Evolutionary conservation across 1,284 basidiomycete species (phyloP).

Genomic region (Melampsora allii-populina): DNA sequence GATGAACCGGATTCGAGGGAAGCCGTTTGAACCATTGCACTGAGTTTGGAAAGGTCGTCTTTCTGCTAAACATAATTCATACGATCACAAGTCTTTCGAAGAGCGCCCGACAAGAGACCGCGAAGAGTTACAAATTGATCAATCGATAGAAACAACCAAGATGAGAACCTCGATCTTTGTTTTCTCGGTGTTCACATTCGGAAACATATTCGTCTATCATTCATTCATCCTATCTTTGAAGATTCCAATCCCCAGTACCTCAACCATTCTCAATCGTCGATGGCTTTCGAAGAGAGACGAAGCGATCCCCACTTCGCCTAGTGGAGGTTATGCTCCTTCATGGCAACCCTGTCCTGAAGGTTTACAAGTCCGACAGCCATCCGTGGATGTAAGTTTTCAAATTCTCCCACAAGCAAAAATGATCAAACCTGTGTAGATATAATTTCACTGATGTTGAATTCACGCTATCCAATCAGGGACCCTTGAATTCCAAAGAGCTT

Average conservation of each 20-base stretch:
- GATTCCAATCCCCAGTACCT: not conserved
- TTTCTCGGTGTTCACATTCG: too few relatives aligned
- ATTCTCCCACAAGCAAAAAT: not conserved
- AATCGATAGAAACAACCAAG: too few relatives aligned
- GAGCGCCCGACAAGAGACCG: too few relatives aligned
- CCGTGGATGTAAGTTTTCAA: conserved; percentile 21
- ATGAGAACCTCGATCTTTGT: too few relatives aligned
- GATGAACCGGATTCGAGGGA: too few relatives aligned
- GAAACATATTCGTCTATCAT: not conserved
- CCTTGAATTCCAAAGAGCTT: conserved; percentile 32
- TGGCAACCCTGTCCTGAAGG: conserved; percentile 33
- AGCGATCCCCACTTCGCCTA: conserved; percentile 42
- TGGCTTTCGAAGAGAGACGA: conserved; percentile 37
- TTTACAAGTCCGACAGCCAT: conserved; percentile 32
- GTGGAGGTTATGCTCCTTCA: conserved; percentile 40
- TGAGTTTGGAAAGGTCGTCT: too few relatives aligned
- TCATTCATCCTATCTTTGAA: conserved; percentile 9
- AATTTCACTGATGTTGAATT: not conserved
- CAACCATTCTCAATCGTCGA: conserved; percentile 8
- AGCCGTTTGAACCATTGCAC: too few relatives aligned
- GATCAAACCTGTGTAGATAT: too few relatives aligned
- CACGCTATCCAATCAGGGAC: conserved; percentile 6
- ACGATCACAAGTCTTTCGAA: too few relatives aligned
- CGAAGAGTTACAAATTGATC: too few relatives aligned
- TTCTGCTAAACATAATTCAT: too few relatives aligned